These are phyloP conservation scores for Stagonosporopsis cucurbitacearum DNA, from an alignment of 2,329 filamentous ascomycete genomes.

Conservation along the genomic window DNA sequence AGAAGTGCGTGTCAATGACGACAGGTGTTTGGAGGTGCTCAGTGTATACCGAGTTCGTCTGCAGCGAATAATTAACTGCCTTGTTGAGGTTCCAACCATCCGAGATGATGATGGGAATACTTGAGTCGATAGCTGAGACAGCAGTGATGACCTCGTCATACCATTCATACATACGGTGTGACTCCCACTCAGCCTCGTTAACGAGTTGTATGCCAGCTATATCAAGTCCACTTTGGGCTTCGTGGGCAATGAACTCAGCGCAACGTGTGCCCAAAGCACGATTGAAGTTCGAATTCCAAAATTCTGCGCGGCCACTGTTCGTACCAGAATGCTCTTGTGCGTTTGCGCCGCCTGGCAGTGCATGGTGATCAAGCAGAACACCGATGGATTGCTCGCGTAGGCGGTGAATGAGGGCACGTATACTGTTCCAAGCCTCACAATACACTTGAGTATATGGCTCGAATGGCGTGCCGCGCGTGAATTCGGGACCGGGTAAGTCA, in stretches of 20 bases:
- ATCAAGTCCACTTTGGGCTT: slow-evolving; percentile 52
- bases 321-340: slow-evolving; percentile 63
- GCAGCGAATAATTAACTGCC: slow-evolving; percentile 55
- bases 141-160: slow-evolving; percentile 60
- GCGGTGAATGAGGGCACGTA: slow-evolving; percentile 56
- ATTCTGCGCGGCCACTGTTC: slow-evolving; percentile 57
- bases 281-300: slow-evolving; percentile 57
- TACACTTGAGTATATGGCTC: slow-evolving; percentile 58
- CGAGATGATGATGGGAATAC: slow-evolving; percentile 63
- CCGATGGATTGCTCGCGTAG: slow-evolving; percentile 59
- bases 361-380: slow-evolving; percentile 65
- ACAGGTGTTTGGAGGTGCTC: slow-evolving; percentile 53
- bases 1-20: slow-evolving; percentile 65
- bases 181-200: slow-evolving; percentile 62
- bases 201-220: slow-evolving; percentile 64
- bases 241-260: slow-evolving; percentile 58
- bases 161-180: slow-evolving; percentile 62
- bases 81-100: slow-evolving; percentile 63
- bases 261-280: slow-evolving; percentile 57
- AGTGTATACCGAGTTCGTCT: slow-evolving; percentile 48
- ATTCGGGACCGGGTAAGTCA: slow-evolving; percentile 58
- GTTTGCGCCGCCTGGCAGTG: slow-evolving; percentile 65
- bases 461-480: slow-evolving; percentile 61
- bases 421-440: slow-evolving; percentile 59
- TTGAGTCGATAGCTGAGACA: slow-evolving; percentile 56